These are phyloP conservation scores for Lumnitzera racemosa DNA, from an alignment of 345 rosid species.

Conservation along the genomic window DNA sequence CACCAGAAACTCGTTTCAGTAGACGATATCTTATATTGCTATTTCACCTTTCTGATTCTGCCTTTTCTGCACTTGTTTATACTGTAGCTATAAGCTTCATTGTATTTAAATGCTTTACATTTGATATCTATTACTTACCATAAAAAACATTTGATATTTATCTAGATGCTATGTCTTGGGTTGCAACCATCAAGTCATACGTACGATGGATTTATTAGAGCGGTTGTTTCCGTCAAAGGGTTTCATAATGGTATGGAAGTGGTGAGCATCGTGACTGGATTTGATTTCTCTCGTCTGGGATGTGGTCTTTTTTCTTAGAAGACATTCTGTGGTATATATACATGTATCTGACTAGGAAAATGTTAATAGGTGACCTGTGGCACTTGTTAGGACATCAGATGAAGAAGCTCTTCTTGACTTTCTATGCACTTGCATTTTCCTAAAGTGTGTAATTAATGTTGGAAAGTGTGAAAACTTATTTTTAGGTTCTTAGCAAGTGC, in stretches of 20 bases:
- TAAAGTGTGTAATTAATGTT: too few relatives aligned
- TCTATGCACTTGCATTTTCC: too few relatives aligned
- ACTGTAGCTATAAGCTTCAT: background rate
- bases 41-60: too few relatives aligned
- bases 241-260: slow-evolving; percentile 44
- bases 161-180: slow-evolving; percentile 77
- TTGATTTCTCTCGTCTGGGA: too few relatives aligned
- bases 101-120: background rate
- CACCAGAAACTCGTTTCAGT: background rate
- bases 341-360: too few relatives aligned
- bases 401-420: too few relatives aligned
- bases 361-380: too few relatives aligned
- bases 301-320: background rate
- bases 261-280: slow-evolving; percentile 27
- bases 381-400: too few relatives aligned
- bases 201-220: slow-evolving; percentile 62
- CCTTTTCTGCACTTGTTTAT: background rate
- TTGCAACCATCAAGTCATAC: slow-evolving; percentile 52
- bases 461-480: too few relatives aligned
- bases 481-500: too few relatives aligned
- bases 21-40: background rate
- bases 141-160: slow-evolving; percentile 5
- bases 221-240: slow-evolving; percentile 40
- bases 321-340: too few relatives aligned
- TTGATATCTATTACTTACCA: slow-evolving; percentile 4